These are phyloP conservation scores for Scutellaria barbata DNA, from an alignment of 257 asterid species.

Conservation along the genomic window DNA sequence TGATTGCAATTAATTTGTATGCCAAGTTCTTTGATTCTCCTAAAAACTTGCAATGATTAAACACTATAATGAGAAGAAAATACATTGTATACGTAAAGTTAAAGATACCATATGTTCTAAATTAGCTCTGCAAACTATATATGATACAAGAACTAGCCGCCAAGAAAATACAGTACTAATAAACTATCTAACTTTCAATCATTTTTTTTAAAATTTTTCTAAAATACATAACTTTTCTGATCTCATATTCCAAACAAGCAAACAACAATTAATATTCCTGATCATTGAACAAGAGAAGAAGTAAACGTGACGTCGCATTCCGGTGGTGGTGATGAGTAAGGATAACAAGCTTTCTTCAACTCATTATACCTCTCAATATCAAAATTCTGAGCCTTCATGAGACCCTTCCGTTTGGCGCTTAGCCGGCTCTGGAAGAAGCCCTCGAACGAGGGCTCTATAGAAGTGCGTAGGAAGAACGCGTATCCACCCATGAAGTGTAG, in stretches of 20 bases:
- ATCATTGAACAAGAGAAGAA: conserved; percentile 22
- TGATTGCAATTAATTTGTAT: conserved; percentile 1
- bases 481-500: conserved; percentile 81
- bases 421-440: conserved; percentile 82
- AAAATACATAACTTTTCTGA: not conserved
- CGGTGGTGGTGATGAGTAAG: conserved; percentile 3
- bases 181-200: conserved; percentile 19
- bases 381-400: conserved; percentile 59
- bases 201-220: not conserved
- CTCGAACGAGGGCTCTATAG: conserved; percentile 80
- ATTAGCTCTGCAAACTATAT: conserved; percentile 35
- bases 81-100: no score
- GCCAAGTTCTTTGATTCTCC: conserved; percentile 26
- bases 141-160: conserved; percentile 35
- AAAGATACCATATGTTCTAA: no score
- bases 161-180: conserved; percentile 1
- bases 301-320: conserved; percentile 23
- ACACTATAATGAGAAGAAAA: no score
- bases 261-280: not conserved
- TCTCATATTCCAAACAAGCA: no score
- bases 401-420: conserved; percentile 56
- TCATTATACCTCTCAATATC: conserved; percentile 62
- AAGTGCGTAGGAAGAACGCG: conserved; percentile 71
- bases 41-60: not conserved
- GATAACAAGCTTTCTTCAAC: conserved; percentile 53